Evolutionary conservation across 768 basidiomycete species (phyloP).

Genomic region (Naematelia aurantialba): DNA sequence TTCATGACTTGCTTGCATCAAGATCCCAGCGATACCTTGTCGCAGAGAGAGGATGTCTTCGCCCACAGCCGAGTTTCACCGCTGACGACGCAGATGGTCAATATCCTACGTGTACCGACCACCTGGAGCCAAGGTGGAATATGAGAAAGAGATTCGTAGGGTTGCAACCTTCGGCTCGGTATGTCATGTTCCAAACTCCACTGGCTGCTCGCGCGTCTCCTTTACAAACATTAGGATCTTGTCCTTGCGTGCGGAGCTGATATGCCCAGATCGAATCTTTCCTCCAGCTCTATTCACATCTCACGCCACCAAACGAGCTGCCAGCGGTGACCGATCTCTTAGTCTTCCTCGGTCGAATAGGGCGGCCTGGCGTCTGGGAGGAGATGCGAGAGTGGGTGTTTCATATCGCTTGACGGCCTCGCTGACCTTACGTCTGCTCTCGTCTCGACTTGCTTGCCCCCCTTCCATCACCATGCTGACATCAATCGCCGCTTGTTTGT

Average conservation of each 20-base stretch:
- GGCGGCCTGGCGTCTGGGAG: conserved; percentile 85
- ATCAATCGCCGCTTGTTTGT: not conserved
- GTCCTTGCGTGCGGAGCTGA: conserved; percentile 3
- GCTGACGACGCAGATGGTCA: conserved; percentile 42
- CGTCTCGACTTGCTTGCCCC: not conserved
- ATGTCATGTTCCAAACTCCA: conserved; percentile 49
- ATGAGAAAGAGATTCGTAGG: conserved; percentile 92
- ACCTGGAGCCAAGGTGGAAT: conserved; percentile 84
- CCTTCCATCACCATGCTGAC: not conserved
- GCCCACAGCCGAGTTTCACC: not conserved
- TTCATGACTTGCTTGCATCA: too few relatives aligned
- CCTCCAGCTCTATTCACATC: conserved; percentile 90
- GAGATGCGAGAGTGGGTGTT: conserved; percentile 69
- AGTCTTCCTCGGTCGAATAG: conserved; percentile 78
- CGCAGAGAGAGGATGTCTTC: too few relatives aligned
- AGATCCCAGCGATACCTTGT: too few relatives aligned
- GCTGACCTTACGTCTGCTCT: conserved; percentile 2
- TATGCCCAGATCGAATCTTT: conserved; percentile 77
- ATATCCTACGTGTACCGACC: conserved; percentile 61
- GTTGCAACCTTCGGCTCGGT: conserved; percentile 86
- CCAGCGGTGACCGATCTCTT: conserved; percentile 90
- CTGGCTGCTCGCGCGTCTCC: too few relatives aligned
- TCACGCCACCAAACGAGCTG: conserved; percentile 76
- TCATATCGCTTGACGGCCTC: not conserved
- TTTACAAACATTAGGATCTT: too few relatives aligned